Evolutionary conservation across 495 filamentous ascomycete species (phyloP), one percentile per base, ranked within the genome.

Genomic region (Neurospora sp.): DNA sequence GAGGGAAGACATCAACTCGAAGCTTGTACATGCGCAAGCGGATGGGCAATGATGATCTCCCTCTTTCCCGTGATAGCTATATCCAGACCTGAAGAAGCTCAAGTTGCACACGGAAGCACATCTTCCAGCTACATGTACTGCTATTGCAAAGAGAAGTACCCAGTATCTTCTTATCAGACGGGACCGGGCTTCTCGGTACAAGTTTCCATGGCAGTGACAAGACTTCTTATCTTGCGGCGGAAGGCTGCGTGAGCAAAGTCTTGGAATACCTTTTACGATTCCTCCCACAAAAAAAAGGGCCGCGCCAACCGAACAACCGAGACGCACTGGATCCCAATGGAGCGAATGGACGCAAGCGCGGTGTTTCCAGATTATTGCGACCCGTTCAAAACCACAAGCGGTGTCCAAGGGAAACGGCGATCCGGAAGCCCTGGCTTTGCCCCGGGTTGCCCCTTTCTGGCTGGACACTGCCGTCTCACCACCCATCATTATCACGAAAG

Each of bases 1-100:
- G 23, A 59, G 23, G 23, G 11, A 27, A 59, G 37, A 59, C 42
- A 37, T 42, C 38, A 23, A 1, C 70, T 38, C 2, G 23, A 66
- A 73, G 48, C 54, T 42, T 62, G n/a, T 41, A n/a, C n/a, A 38
- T 27, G 35, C 3, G 20, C 44, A 20, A 27, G 41, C 10, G 3
- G 42, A 41, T 54, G 10, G 5, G 39, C 23, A 18, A 27, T 54
- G 16, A 40, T 73, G 69, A 59, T 54, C 11, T 48, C 46, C 46
- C 20, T 62, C 72, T 70, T 69, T 76, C 75, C 71, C 54, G 48
- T 75, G 73, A 75, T 71, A 70, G 75, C 35, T 66, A 76, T 9
- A 27, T 37, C 69, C 72, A 70, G 76, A 70, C 42, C n/a, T 48
- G 35, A 20, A 38, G 39, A 23, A 42, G n/a, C 12, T 42, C 23